Evolutionary conservation across 2,329 filamentous ascomycete species (phyloP).

Genomic region (Sporothrix brunneoviolacea): DNA sequence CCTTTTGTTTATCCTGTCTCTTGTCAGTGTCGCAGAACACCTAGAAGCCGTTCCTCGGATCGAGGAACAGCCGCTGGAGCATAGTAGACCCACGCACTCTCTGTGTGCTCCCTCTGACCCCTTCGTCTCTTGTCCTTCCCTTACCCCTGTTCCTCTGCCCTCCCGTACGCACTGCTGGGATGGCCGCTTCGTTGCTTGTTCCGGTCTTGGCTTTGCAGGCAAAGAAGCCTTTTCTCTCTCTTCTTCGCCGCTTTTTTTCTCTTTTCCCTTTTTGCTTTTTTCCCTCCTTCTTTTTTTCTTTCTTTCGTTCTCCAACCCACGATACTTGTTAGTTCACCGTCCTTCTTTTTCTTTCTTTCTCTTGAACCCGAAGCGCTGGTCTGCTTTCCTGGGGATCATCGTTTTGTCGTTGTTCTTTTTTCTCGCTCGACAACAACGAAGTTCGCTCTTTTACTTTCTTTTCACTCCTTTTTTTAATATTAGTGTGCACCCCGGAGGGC

Average conservation of each 20-base stretch:
- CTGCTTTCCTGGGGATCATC: constrained; percentile 38
- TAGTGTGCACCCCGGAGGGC: constrained; percentile 22
- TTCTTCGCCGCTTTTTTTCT: not conserved
- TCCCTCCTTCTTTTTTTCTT: not conserved
- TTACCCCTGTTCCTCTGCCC: not conserved
- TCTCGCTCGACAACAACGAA: constrained; percentile 8
- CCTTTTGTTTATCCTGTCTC: constrained; percentile 1
- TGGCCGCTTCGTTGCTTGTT: not conserved
- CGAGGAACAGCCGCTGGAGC: constrained; percentile 5
- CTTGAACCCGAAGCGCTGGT: constrained; percentile 42
- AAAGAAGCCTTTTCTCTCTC: too few species aligned
- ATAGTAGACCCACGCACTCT: too few species aligned
- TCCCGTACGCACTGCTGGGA: not conserved
- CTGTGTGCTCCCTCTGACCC: not conserved
- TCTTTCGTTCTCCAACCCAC: constrained; percentile 8
- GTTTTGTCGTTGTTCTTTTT: constrained; percentile 21
- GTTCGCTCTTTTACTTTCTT: constrained; percentile 3
- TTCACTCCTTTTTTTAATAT: constrained; percentile 27
- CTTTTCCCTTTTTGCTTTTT: not conserved
- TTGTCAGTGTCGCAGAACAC: not conserved
- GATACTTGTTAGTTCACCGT: constrained; percentile 5
- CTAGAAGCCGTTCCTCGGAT: not conserved
- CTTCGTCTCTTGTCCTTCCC: constrained; percentile 1
- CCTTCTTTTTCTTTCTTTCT: constrained; percentile 21
- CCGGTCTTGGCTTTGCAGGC: constrained; percentile 5